Evolutionary conservation across 2,329 filamentous ascomycete genomes (phyloP).

Genomic region (Fusarium ramigenum): DNA sequence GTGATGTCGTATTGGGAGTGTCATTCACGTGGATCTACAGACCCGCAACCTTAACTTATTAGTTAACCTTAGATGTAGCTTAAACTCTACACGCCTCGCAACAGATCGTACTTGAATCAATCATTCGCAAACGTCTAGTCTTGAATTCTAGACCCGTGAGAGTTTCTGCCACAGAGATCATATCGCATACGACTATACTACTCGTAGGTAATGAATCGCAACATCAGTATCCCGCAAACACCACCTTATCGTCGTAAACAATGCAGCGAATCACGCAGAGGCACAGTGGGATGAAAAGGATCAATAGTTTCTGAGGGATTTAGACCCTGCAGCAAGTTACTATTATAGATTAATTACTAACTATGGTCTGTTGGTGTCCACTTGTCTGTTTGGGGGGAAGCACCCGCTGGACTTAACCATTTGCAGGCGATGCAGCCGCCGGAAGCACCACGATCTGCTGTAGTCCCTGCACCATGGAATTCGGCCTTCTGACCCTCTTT

Average conservation of each 20-base stretch:
- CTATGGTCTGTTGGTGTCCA: not conserved
- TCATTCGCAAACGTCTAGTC: not conserved
- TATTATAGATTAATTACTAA: not conserved
- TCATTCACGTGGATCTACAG: not conserved
- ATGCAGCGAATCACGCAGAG: not conserved
- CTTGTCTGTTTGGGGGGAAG: not conserved
- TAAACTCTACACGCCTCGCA: not conserved
- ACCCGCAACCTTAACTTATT: not conserved
- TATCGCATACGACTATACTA: not conserved
- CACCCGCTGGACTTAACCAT: not conserved
- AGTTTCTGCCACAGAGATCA: not conserved
- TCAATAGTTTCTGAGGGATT: not conserved
- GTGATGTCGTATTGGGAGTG: not conserved
- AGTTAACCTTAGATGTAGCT: not conserved
- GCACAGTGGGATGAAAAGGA: not conserved
- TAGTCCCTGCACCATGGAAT: not conserved
- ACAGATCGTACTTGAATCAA: not conserved
- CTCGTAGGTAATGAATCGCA: not conserved
- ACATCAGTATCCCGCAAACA: not conserved
- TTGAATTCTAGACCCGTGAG: not conserved
- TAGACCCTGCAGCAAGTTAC: not conserved
- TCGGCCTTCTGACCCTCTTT: not conserved
- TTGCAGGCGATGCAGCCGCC: slow-evolving; percentile 12
- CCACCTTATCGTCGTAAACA: not conserved
- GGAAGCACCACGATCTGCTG: not conserved